Evolutionary conservation across 1,284 basidiomycete species (phyloP).

Genomic region (Sanghuangporus weigelae): DNA sequence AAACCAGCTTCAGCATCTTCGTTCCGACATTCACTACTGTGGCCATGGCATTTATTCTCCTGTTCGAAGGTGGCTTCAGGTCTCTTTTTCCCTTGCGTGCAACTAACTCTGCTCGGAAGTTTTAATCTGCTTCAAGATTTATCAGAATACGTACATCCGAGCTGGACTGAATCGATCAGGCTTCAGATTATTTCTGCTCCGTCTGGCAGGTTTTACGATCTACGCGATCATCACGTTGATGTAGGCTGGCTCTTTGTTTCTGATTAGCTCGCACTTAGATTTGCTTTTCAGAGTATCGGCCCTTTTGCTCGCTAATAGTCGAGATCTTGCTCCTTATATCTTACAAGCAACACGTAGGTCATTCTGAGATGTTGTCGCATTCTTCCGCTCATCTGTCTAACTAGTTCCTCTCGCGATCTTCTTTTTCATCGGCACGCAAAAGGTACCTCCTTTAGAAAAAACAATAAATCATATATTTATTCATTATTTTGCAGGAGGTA

Average conservation of each 20-base stretch:
- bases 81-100: neutral
- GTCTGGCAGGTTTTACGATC: constrained; percentile 16
- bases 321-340: constrained; percentile 14
- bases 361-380: neutral
- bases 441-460: neutral
- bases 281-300: constrained; percentile 5
- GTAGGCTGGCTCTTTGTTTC: neutral
- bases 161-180: constrained; percentile 9
- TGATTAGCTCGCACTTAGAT: neutral
- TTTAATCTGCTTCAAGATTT: constrained; percentile 14
- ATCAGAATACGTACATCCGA: constrained; percentile 11
- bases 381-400: neutral
- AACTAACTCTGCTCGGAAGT: constrained; percentile 1
- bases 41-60: constrained; percentile 15
- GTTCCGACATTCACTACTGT: constrained; percentile 12
- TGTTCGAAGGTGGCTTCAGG: constrained; percentile 9
- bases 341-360: constrained; percentile 15
- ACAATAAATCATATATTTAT: neutral
- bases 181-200: constrained; percentile 9
- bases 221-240: constrained; percentile 16
- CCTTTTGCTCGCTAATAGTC: constrained; percentile 6
- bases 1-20: constrained; percentile 2
- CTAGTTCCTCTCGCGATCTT: constrained; percentile 15
- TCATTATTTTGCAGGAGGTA: constrained; percentile 9
- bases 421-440: constrained; percentile 18